Conservation (phyloP, 1,284 basidiomycete genomes). For the Kwoniella shivajii region DNA sequence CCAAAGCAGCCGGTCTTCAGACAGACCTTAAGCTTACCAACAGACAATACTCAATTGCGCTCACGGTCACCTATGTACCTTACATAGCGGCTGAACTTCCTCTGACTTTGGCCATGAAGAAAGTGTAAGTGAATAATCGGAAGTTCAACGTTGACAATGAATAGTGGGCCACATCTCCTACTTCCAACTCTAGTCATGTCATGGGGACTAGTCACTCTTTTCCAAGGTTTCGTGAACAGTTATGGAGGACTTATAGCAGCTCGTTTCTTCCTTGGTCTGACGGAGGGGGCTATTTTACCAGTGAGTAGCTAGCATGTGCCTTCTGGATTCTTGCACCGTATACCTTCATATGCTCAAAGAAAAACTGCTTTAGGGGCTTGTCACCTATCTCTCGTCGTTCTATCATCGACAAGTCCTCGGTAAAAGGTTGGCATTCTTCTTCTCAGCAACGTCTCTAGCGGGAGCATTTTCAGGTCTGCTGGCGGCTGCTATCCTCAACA, state of each 20-base stretch:
- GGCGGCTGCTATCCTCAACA: constrained; percentile 50
- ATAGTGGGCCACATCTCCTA: constrained; percentile 1
- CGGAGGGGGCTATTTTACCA: constrained; percentile 53
- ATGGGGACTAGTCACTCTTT: constrained; percentile 58
- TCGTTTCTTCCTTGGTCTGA: constrained; percentile 54
- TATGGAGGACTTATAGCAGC: constrained; percentile 39
- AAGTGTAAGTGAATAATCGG: too few relatives aligned
- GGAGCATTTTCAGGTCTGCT: constrained; percentile 55
- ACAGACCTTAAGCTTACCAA: constrained; percentile 19
- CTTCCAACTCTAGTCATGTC: neutral
- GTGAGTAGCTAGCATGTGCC: neutral
- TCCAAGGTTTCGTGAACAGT: constrained; percentile 55
- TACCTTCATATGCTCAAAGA: too few relatives aligned
- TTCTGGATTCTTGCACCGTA: too few relatives aligned
- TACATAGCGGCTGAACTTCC: neutral
- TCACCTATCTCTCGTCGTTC: neutral
- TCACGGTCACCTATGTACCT: constrained; percentile 2
- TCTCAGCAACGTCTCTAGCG: constrained; percentile 50
- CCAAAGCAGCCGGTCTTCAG: constrained; percentile 25
- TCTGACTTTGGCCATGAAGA: constrained; percentile 2
- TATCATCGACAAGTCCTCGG: constrained; percentile 2
- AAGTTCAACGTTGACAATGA: too few relatives aligned
- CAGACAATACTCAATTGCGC: neutral
- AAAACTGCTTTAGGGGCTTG: neutral
- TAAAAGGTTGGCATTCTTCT: constrained; percentile 38